Evolutionary conservation across 208 protist species (phyloP).

Genomic region (Trypanosoma grayi): DNA sequence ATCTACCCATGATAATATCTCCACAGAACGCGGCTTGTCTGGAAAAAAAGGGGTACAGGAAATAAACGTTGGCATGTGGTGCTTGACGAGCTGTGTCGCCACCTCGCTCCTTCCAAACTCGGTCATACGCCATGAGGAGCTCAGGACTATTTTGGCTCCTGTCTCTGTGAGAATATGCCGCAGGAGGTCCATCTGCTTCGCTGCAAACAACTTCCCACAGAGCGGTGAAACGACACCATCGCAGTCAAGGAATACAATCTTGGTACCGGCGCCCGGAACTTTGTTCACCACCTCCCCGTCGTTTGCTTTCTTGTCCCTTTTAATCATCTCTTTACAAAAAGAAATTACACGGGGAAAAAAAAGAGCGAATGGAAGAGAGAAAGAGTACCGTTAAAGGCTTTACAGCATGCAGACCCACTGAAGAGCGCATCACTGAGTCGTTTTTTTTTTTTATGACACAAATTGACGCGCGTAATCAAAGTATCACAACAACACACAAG

Average conservation of each 20-base stretch:
- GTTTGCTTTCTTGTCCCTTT: not conserved
- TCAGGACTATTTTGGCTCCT: slow-evolving; percentile 67
- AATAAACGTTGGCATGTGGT: slow-evolving; percentile 54
- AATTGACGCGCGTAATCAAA: too few species aligned
- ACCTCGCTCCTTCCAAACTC: slow-evolving; percentile 68
- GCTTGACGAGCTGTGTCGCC: slow-evolving; percentile 35
- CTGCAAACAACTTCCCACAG: slow-evolving; percentile 32
- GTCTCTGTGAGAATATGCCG: slow-evolving; percentile 45
- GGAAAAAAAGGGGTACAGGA: slow-evolving; percentile 45
- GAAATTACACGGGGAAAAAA: not conserved
- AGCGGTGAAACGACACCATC: slow-evolving; percentile 75
- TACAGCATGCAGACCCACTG: too few species aligned
- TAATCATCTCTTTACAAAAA: not conserved
- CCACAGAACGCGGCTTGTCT: slow-evolving; percentile 30
- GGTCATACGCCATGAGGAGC: slow-evolving; percentile 60
- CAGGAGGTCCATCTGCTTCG: slow-evolving; percentile 48
- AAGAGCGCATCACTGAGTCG: too few species aligned
- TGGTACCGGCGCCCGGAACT: slow-evolving; percentile 18
- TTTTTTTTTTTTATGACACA: too few species aligned
- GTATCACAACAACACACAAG: too few species aligned
- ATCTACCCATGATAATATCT: slow-evolving; percentile 65
- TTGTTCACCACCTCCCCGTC: not conserved
- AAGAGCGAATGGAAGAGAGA: too few species aligned
- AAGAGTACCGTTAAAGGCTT: too few species aligned
- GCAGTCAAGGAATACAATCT: slow-evolving; percentile 75